Evolutionary conservation across 2,329 filamentous ascomycete genomes (phyloP).

Genomic region (Fusarium sororula): DNA sequence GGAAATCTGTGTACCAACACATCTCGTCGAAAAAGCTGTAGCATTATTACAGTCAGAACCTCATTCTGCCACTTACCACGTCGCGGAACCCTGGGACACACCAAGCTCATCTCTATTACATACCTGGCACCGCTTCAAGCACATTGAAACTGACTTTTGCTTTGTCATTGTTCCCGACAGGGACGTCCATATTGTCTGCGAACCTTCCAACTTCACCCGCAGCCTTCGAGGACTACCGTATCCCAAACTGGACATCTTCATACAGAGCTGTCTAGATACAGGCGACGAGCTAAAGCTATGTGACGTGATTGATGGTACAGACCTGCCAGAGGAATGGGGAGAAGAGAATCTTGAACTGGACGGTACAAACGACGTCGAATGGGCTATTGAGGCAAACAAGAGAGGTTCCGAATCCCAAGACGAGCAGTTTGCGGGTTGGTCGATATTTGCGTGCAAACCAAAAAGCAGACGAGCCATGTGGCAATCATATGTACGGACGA

Average conservation of each 20-base stretch:
- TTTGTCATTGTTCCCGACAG: not conserved
- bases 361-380: not conserved
- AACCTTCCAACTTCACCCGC: not conserved
- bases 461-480: not conserved
- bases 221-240: not conserved
- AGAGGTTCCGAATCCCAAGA: not conserved
- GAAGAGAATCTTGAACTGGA: not conserved
- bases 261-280: not conserved
- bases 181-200: not conserved
- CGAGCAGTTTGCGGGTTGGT: not conserved
- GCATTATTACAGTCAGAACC: not conserved
- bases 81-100: not conserved
- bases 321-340: not conserved
- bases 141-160: fast-evolving
- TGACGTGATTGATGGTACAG: not conserved
- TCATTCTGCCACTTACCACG: not conserved
- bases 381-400: not conserved
- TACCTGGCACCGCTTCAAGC: not conserved
- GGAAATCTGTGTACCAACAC: not conserved
- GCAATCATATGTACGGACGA: not conserved
- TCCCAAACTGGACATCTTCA: not conserved
- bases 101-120: not conserved
- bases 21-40: not conserved
- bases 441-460: not conserved
- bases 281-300: fast-evolving